phyloP scores from a whole-genome alignment of 2,329 filamentous ascomycete genomes.

The Seiridium cupressi region DNA sequence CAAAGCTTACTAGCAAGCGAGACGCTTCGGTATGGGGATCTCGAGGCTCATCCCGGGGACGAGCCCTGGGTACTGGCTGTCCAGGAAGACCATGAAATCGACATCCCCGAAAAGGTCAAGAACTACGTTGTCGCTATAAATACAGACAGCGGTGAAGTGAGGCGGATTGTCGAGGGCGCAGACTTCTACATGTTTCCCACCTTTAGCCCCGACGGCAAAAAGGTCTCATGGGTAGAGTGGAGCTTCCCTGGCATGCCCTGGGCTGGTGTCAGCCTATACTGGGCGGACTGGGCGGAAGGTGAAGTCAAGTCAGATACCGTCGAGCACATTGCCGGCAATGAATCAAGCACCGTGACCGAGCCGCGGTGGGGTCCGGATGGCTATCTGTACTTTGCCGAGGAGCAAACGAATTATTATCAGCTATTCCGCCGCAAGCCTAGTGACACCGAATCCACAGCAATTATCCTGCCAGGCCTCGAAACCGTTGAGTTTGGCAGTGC shows the following conservation, averaged over 20 bases:
- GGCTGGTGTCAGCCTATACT: conserved; percentile 41
- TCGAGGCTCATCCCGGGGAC: conserved; percentile 35
- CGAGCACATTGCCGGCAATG: conserved; percentile 38
- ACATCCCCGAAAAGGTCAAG: conserved; percentile 28
- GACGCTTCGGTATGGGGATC: conserved; percentile 43
- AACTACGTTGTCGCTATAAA: conserved; percentile 40
- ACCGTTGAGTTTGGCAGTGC: conserved; percentile 26
- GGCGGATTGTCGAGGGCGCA: conserved; percentile 37
- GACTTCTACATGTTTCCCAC: conserved; percentile 53
- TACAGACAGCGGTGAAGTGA: conserved; percentile 36
- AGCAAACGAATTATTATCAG: conserved; percentile 44
- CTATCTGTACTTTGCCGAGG: conserved; percentile 45
- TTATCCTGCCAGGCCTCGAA: background rate
- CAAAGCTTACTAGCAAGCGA: conserved; percentile 27
- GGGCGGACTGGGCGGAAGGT: conserved; percentile 37
- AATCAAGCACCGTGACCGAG: conserved; percentile 43
- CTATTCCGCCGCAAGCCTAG: conserved; percentile 37
- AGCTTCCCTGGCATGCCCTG: conserved; percentile 53
- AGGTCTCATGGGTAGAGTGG: conserved; percentile 54
- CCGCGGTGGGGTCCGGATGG: conserved; percentile 50
- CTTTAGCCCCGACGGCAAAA: conserved; percentile 44
- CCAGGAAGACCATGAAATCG: conserved; percentile 47
- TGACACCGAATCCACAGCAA: conserved; percentile 13
- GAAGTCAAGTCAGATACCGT: conserved; percentile 26
- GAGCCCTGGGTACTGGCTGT: conserved; percentile 45